Evolutionary conservation across 2,329 filamentous ascomycete genomes (phyloP).

Genomic region (Talaromyces amestolkiae): DNA sequence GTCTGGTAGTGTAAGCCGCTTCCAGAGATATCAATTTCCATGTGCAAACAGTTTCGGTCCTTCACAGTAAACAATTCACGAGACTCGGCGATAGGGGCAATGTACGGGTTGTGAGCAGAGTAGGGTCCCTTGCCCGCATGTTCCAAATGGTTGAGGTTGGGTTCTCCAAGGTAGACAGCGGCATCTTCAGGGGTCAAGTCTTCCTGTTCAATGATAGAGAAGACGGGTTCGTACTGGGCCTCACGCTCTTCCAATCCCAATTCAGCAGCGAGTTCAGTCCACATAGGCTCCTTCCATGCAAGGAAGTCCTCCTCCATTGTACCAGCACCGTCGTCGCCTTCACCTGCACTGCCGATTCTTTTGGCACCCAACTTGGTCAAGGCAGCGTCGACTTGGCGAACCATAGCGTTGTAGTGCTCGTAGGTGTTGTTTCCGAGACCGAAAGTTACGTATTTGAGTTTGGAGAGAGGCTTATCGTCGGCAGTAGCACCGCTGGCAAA

Average conservation of each 20-base stretch:
- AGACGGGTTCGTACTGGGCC: conserved; percentile 90
- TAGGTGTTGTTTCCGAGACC: conserved; percentile 99
- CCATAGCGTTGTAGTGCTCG: conserved; percentile 99
- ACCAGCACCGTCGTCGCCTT: conserved; percentile 95
- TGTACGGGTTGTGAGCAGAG: conserved; percentile 95
- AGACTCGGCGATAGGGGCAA: conserved; percentile 90
- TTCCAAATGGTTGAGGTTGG: conserved; percentile 92
- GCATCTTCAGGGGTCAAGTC: conserved; percentile 70
- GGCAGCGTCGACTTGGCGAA: conserved; percentile 81
- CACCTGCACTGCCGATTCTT: conserved; percentile 82
- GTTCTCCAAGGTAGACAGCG: conserved; percentile 90
- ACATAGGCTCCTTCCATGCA: conserved; percentile 99
- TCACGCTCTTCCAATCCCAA: conserved; percentile 94
- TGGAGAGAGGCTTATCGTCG: conserved; percentile 70
- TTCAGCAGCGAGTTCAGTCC: conserved; percentile 75
- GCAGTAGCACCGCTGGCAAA: conserved; percentile 68
- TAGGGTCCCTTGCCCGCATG: conserved; percentile 80
- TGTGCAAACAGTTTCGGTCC: conserved; percentile 90
- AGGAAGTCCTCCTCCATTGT: conserved; percentile 99
- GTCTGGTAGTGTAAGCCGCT: conserved; percentile 93
- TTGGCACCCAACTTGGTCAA: conserved; percentile 78
- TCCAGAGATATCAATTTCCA: conserved; percentile 87
- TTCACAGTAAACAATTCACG: conserved; percentile 84
- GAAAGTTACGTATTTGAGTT: conserved; percentile 90
- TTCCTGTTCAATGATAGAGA: conserved; percentile 74